Evolutionary conservation across 148 eudicot species (phyloP).

Genomic region (Rhododendron kiyosumense): DNA sequence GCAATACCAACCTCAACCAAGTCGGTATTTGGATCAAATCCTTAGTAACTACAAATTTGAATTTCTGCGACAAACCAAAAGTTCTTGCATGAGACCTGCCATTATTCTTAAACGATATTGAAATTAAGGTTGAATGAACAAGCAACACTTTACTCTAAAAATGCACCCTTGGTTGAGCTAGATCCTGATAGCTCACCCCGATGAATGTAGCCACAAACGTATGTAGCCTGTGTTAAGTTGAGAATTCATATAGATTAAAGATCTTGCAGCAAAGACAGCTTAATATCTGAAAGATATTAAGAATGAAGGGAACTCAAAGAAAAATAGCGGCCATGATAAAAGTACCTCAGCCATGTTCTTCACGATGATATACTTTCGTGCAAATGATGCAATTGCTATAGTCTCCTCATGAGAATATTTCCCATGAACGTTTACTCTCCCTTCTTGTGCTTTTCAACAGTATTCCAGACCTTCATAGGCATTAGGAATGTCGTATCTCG

Average conservation of each 20-base stretch:
- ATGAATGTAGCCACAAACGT: constrained; percentile 91
- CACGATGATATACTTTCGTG: constrained; percentile 70
- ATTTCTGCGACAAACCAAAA: constrained; percentile 54
- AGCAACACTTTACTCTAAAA: constrained; percentile 50
- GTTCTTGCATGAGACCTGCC: background rate
- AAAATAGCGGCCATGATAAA: constrained; percentile 6
- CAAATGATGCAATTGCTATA: constrained; percentile 92
- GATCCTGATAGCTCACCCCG: constrained; percentile 94
- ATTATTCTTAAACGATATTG: background rate
- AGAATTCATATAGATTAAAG: background rate
- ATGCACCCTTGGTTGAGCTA: constrained; percentile 93
- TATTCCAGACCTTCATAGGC: constrained; percentile 71
- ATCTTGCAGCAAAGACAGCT: background rate
- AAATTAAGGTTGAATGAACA: background rate
- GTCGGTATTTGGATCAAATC: constrained; percentile 93
- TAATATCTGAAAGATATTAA: background rate
- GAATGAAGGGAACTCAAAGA: background rate
- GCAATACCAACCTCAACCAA: constrained; percentile 17
- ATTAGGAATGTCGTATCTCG: constrained; percentile 1
- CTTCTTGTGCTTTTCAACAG: constrained; percentile 80
- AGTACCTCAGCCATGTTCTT: constrained; percentile 87
- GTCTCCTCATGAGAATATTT: constrained; percentile 95
- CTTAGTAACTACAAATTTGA: constrained; percentile 75
- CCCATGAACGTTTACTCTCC: constrained; percentile 92
- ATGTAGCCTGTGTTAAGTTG: constrained; percentile 50